Percentiles rank a stretch among this genome's conserved stretches.
Evolutionary conservation across 2,329 filamentous ascomycete genomes (phyloP).

Genomic region (Purpureocillium takamizusanense): DNA sequence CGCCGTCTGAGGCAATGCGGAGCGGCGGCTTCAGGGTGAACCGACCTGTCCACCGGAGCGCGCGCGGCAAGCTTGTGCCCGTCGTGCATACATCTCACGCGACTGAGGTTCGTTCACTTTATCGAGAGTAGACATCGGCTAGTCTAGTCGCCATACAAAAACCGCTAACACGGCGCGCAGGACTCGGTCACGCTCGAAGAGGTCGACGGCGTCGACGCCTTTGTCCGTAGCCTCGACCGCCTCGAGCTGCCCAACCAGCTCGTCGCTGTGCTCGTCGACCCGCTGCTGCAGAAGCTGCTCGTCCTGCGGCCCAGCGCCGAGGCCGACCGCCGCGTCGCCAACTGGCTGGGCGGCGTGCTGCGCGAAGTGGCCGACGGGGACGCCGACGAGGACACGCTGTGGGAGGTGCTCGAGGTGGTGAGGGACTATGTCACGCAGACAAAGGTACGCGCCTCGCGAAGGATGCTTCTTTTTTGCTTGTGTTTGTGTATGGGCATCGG

Average conservation of each 20-base stretch:
- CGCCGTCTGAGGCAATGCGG: slow-evolving; percentile 19
- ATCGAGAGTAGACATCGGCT: too few species aligned
- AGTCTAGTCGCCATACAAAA: too few species aligned
- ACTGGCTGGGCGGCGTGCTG: slow-evolving; percentile 50
- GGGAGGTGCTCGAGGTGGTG: slow-evolving; percentile 46
- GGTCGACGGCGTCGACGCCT: slow-evolving; percentile 59
- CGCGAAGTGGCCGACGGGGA: slow-evolving; percentile 46
- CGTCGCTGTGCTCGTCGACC: slow-evolving; percentile 66
- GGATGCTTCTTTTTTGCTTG: too few species aligned
- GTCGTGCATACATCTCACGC: slow-evolving; percentile 66
- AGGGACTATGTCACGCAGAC: slow-evolving; percentile 45
- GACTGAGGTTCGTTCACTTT: slow-evolving; percentile 42
- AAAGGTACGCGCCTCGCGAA: slow-evolving; percentile 39
- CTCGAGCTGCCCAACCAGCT: slow-evolving; percentile 78
- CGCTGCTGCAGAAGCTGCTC: slow-evolving; percentile 68
- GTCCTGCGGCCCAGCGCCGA: slow-evolving; percentile 50
- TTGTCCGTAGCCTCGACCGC: slow-evolving; percentile 65
- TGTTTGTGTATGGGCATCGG: too few species aligned
- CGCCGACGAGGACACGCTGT: slow-evolving; percentile 35
- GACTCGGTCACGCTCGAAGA: slow-evolving; percentile 65
- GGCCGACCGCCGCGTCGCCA: slow-evolving; percentile 41
- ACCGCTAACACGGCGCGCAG: slow-evolving; percentile 26
- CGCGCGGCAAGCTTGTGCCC: slow-evolving; percentile 42
- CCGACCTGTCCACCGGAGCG: slow-evolving; percentile 26
- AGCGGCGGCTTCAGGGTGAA: slow-evolving; percentile 54